Base-by-base conservation (phyloP, 2,329 filamentous ascomycete genomes). In the Penicillium sp. region DNA sequence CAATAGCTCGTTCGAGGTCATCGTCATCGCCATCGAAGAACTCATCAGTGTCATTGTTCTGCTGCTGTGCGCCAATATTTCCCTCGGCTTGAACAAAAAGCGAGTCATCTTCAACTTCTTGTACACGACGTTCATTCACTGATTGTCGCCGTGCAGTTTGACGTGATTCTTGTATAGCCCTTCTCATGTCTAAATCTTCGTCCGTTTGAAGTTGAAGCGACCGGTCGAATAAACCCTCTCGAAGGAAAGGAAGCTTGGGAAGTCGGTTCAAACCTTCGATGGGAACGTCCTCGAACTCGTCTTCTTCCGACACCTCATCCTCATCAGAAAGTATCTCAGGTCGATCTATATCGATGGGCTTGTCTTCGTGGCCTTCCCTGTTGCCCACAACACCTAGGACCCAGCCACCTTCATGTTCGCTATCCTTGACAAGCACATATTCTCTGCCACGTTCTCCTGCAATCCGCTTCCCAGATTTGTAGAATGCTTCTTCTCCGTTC, bases 351-450 rank as follows among this genome's bases (percentile, higher is more conserved):
- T 97, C 91, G 57, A 99, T 97, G 0, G 94, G 93, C 70, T 91
- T 96, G 60, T 92, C 88, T 28, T 85, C 84, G 60, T 90, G 83
- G 3, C 90, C 91, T 41, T 87, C 85, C 61, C 89, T 95, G 57
- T 87, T 90, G 59, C 88, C 91, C 22, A 99, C 92, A 26, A 99
- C 94, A 50, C 94, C 94, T 6, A 99, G 77, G 0, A 93, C 93
- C 91, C 92, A 99, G 5, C 94, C 94, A 43, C 94, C 94, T 71
- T 97, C 93, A 1, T 91, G 91, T 0, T 91, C 90, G 42, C 95
- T 91, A 65, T 97, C 97, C 75, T 94, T 96, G 37, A 99, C 92
- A 4, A 99, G 78, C 12, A 99, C 92, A 67, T 99, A 99, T 72
- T 99, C 94, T 67, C 90, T 87, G 14, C 91, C 90, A 67, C 87